These are phyloP conservation scores for Diplodia scrobiculata DNA, from an alignment of 2,329 filamentous ascomycete genomes.

Conservation along the genomic window DNA sequence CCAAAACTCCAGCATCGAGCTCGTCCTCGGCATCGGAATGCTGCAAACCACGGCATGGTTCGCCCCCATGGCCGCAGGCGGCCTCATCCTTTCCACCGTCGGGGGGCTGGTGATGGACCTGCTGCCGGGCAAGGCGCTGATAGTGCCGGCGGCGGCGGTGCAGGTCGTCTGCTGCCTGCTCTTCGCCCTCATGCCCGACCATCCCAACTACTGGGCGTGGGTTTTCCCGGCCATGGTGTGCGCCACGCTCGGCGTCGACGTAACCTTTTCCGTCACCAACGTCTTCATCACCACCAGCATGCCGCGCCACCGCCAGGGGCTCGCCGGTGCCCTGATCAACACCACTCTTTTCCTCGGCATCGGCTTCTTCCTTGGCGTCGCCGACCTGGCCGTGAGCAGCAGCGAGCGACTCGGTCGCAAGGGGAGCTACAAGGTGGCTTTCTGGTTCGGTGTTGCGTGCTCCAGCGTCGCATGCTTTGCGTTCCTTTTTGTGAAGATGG, in stretches of 20 bases:
- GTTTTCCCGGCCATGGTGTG: conserved; percentile 72
- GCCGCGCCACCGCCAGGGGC: conserved; percentile 57
- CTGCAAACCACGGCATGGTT: conserved; percentile 67
- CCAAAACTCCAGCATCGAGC: conserved; percentile 54
- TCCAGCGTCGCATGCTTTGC: conserved; percentile 40
- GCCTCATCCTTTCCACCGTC: conserved; percentile 63
- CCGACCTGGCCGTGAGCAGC: conserved; percentile 41
- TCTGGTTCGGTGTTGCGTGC: conserved; percentile 42
- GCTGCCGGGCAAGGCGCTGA: conserved; percentile 59
- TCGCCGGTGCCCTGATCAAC: conserved; percentile 44
- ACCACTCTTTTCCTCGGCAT: conserved; percentile 44
- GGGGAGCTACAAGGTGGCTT: conserved; percentile 43
- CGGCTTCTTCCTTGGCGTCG: conserved; percentile 42
- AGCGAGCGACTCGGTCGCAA: conserved; percentile 33
- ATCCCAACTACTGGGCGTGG: conserved; percentile 68
- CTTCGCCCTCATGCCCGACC: conserved; percentile 56
- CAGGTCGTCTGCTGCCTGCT: conserved; percentile 62
- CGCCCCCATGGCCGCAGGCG: conserved; percentile 67
- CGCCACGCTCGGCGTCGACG: conserved; percentile 73
- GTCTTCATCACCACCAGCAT: conserved; percentile 73
- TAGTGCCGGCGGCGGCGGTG: conserved; percentile 63
- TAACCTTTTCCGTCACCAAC: conserved; percentile 73
- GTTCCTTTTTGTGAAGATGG: conserved; percentile 44
- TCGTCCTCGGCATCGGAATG: conserved; percentile 49
- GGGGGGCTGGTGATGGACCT: conserved; percentile 70